Percentiles rank a stretch among this genome's conserved stretches.
These are phyloP conservation scores for Avena eriantha DNA, from an alignment of 176 grass and related monocot species.

Conservation along the genomic window DNA sequence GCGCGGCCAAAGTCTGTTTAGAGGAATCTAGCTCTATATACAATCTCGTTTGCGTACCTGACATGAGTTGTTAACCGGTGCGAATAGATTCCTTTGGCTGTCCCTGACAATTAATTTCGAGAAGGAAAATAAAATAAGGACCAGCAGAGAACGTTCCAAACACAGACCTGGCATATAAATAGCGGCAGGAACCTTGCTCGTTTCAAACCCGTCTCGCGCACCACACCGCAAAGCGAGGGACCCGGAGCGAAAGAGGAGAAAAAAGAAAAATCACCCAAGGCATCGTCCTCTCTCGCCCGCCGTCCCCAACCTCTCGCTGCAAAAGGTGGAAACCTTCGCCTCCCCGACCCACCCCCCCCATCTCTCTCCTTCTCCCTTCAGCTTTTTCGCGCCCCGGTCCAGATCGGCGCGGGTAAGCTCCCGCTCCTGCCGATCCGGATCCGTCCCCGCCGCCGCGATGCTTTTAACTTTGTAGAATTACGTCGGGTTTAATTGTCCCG, in stretches of 20 bases:
- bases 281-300: constrained; percentile 11
- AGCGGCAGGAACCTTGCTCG: neutral
- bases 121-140: neutral
- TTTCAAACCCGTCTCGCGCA: constrained; percentile 29
- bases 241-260: neutral
- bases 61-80: neutral
- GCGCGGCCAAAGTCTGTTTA: too few species aligned
- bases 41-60: neutral
- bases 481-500: neutral
- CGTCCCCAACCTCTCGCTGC: constrained; percentile 43
- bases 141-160: neutral
- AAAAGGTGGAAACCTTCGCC: constrained; percentile 37
- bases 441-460: neutral
- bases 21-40: neutral
- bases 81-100: neutral
- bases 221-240: constrained; percentile 22
- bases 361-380: neutral
- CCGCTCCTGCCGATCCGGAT: constrained; percentile 37
- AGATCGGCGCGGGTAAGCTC: constrained; percentile 48
- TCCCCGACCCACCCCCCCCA: neutral
- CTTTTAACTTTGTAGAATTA: neutral
- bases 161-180: constrained; percentile 31
- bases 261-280: neutral
- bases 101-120: neutral
- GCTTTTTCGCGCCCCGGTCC: neutral